Conservation (phyloP, 1,284 basidiomycete species). For the Trametes hirsuta region DNA sequence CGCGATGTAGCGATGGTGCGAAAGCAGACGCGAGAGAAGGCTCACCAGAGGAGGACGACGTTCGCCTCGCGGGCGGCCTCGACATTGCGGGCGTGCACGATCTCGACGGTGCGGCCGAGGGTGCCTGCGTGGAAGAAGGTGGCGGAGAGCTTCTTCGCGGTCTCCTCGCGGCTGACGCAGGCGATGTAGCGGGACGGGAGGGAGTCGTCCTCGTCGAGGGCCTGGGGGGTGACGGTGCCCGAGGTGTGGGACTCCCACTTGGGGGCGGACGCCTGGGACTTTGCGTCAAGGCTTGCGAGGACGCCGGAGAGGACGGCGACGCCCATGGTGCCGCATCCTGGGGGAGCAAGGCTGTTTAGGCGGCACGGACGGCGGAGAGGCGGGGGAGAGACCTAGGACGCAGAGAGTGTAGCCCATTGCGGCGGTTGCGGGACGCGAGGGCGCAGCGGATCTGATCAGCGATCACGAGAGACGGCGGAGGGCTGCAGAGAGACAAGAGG, state of each 20-base stretch:
- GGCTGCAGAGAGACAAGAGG: neutral
- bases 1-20: neutral
- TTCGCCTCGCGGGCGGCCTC: constrained; percentile 75
- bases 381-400: constrained; percentile 49
- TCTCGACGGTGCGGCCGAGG: constrained; percentile 67
- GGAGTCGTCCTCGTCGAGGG: constrained; percentile 55
- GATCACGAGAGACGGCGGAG: constrained; percentile 7
- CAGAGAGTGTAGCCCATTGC: constrained; percentile 66
- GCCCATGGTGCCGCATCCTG: constrained; percentile 99
- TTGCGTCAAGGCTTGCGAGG: constrained; percentile 70
- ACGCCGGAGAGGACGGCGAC: constrained; percentile 94
- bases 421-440: constrained; percentile 15
- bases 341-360: constrained; percentile 11
- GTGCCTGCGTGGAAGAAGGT: constrained; percentile 64
- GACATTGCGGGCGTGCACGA: constrained; percentile 75
- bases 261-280: constrained; percentile 34
- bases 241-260: constrained; percentile 87
- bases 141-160: constrained; percentile 68
- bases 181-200: constrained; percentile 87
- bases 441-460: constrained; percentile 10
- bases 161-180: constrained; percentile 84
- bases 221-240: constrained; percentile 78
- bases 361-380: constrained; percentile 4
- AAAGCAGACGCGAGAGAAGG: constrained; percentile 2
- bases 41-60: constrained; percentile 88